Percentiles rank a stretch among this genome's conserved stretches.
These are phyloP conservation scores for Kokia cookei DNA, from an alignment of 441 rosid genomes.

Conservation along the genomic window DNA sequence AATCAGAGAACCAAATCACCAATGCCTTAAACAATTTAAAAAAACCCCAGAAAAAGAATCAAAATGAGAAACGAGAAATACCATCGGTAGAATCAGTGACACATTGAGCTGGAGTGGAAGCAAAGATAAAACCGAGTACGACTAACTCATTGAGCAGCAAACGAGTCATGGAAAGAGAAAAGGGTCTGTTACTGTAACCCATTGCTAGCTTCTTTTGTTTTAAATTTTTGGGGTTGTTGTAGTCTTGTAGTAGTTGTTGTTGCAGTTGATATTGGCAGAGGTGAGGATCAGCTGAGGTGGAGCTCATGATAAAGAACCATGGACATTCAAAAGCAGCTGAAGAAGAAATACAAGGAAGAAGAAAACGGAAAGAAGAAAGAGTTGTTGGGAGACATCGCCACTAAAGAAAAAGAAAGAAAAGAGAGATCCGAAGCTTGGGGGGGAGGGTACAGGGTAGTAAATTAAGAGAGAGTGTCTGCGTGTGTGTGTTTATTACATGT, in stretches of 20 bases:
- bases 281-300: constrained; percentile 17
- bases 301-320: constrained; percentile 20
- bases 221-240: background rate
- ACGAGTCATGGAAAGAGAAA: constrained; percentile 19
- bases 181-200: constrained; percentile 26
- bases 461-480: constrained; percentile 29
- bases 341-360: constrained; percentile 11
- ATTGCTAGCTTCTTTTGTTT: constrained; percentile 17
- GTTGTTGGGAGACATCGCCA: constrained; percentile 31
- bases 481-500: background rate
- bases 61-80: constrained; percentile 23
- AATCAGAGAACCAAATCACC: constrained; percentile 22
- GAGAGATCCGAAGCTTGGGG: constrained; percentile 49
- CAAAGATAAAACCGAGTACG: constrained; percentile 28
- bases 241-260: background rate
- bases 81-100: constrained; percentile 82
- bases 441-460: constrained; percentile 20
- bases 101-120: constrained; percentile 39
- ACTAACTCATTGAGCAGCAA: constrained; percentile 18
- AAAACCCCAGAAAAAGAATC: background rate
- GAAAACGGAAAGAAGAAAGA: constrained; percentile 3
- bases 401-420: constrained; percentile 32
- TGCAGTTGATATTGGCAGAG: background rate
- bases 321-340: constrained; percentile 10
- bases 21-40: background rate